phyloP scores from a whole-genome alignment of 129 eudicot species.

The Escallonia herrerae region DNA sequence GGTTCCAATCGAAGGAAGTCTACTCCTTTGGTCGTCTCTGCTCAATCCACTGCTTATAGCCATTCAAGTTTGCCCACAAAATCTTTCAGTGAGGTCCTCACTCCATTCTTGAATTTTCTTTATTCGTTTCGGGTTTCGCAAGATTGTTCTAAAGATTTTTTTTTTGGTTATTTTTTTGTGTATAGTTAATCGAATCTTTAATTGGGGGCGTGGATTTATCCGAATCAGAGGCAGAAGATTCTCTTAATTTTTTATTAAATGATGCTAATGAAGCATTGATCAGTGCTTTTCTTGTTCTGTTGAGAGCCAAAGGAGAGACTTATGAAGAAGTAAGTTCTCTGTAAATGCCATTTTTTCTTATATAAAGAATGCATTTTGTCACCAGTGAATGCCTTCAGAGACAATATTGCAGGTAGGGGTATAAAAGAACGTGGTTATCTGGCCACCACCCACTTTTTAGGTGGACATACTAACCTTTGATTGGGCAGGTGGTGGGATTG shows the following conservation, averaged over 20 bases:
- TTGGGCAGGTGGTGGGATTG: no score
- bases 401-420: no score
- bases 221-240: no score
- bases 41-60: neutral
- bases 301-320: no score
- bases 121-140: neutral
- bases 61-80: slow-evolving; percentile 16
- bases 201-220: no score
- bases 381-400: no score
- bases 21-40: slow-evolving; percentile 4
- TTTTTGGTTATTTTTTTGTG: neutral
- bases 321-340: no score
- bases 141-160: neutral
- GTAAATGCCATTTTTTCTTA: neutral
- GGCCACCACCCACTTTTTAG: no score
- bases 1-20: neutral
- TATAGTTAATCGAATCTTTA: no score
- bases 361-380: neutral
- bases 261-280: no score
- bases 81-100: slow-evolving; percentile 40
- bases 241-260: slow-evolving; percentile 33
- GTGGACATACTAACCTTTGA: neutral
- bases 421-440: no score
- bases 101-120: neutral
- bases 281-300: no score